A percentile compares a stretch with the other conserved stretches of the same genome.
These are phyloP conservation scores for Barnettozyma pratensis DNA, from an alignment of 805 yeast genomes.

Conservation along the genomic window DNA sequence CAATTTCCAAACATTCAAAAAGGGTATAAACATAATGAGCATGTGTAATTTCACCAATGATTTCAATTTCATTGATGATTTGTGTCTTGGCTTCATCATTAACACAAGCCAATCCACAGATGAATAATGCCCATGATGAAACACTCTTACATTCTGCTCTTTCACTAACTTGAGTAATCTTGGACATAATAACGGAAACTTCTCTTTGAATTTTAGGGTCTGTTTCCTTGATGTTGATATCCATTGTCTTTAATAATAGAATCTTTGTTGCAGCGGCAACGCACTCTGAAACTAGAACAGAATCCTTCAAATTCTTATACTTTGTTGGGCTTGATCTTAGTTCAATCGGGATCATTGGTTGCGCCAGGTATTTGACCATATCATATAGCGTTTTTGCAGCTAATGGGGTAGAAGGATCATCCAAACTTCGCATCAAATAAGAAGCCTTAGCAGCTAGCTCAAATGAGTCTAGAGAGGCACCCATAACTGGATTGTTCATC, in stretches of 20 bases:
- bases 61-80: not conserved
- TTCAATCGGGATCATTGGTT: conserved; percentile 18
- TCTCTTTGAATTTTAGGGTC: conserved; percentile 12
- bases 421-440: conserved; percentile 21
- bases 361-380: conserved; percentile 14
- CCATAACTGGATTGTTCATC: conserved; percentile 40
- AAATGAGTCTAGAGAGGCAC: conserved; percentile 32
- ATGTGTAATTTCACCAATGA: not conserved
- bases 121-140: conserved; percentile 16
- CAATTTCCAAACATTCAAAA: not conserved
- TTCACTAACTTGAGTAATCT: conserved; percentile 7
- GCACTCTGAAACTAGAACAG: conserved; percentile 17
- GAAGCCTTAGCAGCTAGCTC: conserved; percentile 33
- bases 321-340: conserved; percentile 8
- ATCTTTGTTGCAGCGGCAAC: conserved; percentile 17
- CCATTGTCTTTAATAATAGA: conserved; percentile 13
- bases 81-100: not conserved
- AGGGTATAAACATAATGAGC: not conserved
- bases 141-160: conserved; percentile 12
- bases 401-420: conserved; percentile 6
- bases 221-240: conserved; percentile 2
- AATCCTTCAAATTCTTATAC: conserved; percentile 13
- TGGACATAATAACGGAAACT: conserved; percentile 1
- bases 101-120: conserved; percentile 10
- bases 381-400: conserved; percentile 16